A percentile compares a stretch with the other conserved stretches of the same genome.
These are phyloP conservation scores for Candida caryicola DNA, from an alignment of 805 yeast genomes.

Conservation along the genomic window DNA sequence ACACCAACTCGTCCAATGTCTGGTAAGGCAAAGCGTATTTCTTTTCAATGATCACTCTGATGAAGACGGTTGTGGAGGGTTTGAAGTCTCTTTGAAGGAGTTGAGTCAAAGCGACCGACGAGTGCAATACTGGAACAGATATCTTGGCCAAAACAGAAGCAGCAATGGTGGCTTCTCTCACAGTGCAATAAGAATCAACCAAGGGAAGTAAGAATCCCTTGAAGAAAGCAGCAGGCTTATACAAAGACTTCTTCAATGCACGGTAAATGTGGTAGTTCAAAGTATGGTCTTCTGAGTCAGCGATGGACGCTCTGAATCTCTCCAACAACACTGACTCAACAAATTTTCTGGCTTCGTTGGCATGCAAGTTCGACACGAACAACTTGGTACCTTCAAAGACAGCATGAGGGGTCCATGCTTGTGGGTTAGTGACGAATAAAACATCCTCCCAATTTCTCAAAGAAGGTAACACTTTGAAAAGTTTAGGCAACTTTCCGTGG, in stretches of 20 bases:
- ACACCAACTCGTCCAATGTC: slow-evolving; percentile 90
- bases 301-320: slow-evolving; percentile 68
- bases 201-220: slow-evolving; percentile 93
- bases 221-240: slow-evolving; percentile 97
- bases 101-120: slow-evolving; percentile 91
- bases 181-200: slow-evolving; percentile 82
- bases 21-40: slow-evolving; percentile 96
- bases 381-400: slow-evolving; percentile 92
- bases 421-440: slow-evolving; percentile 88
- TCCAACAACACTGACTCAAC: slow-evolving; percentile 66
- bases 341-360: slow-evolving; percentile 85
- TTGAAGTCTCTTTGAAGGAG: slow-evolving; percentile 75
- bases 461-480: slow-evolving; percentile 92
- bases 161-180: slow-evolving; percentile 92
- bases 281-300: slow-evolving; percentile 69
- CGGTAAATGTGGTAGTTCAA: slow-evolving; percentile 92
- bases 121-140: slow-evolving; percentile 91
- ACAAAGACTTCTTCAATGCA: slow-evolving; percentile 85
- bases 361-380: slow-evolving; percentile 84
- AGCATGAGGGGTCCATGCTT: slow-evolving; percentile 92
- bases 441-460: slow-evolving; percentile 95
- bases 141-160: slow-evolving; percentile 87
- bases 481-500: slow-evolving; percentile 94
- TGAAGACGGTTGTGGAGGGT: slow-evolving; percentile 88
- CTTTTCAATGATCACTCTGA: slow-evolving; percentile 85